phyloP scores from a whole-genome alignment of 2,329 filamentous ascomycete species.

The Phyllosticta capitalensis region DNA sequence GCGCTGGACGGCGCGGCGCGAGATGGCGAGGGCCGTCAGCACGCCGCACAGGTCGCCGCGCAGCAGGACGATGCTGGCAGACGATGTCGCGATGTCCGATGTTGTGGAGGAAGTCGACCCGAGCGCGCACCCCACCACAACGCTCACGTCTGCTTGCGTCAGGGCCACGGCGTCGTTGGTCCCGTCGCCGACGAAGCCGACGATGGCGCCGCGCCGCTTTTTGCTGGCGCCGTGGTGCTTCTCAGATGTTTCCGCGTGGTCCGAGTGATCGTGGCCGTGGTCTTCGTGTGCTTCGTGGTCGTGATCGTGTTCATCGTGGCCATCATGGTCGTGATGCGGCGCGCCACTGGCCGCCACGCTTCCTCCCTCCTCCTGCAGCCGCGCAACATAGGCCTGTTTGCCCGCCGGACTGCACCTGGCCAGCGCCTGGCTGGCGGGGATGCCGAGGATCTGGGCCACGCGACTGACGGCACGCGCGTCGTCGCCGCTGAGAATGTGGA shows the following conservation, averaged over 20 bases:
- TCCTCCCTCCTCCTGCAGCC: slow-evolving; percentile 16
- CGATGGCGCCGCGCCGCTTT: slow-evolving; percentile 20
- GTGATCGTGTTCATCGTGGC: not conserved
- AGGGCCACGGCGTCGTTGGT: slow-evolving; percentile 71
- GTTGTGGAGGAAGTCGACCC: not conserved
- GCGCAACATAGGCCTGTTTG: slow-evolving; percentile 45
- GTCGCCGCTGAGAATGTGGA: slow-evolving; percentile 51
- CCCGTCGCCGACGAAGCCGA: slow-evolving; percentile 68
- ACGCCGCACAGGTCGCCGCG: slow-evolving; percentile 48
- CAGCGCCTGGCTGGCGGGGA: slow-evolving; percentile 31
- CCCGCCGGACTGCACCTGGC: slow-evolving; percentile 42
- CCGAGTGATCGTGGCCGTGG: not conserved
- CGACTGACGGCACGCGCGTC: slow-evolving; percentile 39
- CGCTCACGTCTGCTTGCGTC: slow-evolving; percentile 60
- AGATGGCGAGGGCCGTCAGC: slow-evolving; percentile 48
- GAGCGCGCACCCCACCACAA: slow-evolving; percentile 37
- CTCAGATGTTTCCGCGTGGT: slow-evolving; percentile 4
- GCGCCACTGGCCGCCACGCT: not conserved
- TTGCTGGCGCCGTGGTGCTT: not conserved
- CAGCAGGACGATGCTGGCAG: slow-evolving; percentile 62
- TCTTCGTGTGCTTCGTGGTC: not conserved
- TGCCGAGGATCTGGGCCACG: slow-evolving; percentile 32
- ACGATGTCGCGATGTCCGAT: slow-evolving; percentile 55
- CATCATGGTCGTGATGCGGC: not conserved
- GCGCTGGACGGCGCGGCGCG: slow-evolving; percentile 28